A percentile compares a stretch with the other conserved stretches of the same genome.
Evolutionary conservation across 495 filamentous ascomycete species (phyloP).

Genomic region (Annulohypoxylon bovei): DNA sequence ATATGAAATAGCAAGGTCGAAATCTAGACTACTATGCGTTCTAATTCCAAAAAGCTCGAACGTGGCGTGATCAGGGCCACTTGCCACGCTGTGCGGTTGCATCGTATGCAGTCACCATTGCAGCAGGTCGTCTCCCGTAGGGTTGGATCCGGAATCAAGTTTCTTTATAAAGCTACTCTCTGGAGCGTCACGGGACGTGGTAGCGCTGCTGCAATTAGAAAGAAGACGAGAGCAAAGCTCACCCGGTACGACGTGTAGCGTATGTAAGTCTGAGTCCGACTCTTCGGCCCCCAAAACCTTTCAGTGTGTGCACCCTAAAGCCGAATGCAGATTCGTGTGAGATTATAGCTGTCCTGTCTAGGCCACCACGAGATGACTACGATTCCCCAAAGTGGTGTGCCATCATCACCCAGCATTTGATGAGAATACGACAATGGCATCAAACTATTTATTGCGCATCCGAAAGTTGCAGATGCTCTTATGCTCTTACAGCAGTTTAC

Average conservation of each 20-base stretch:
- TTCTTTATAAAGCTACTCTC: conserved; percentile 15
- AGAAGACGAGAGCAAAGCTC: background rate
- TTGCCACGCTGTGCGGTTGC: conserved; percentile 37
- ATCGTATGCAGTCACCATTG: conserved; percentile 23
- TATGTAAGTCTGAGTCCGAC: background rate
- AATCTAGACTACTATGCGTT: conserved; percentile 12
- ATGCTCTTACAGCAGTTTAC: conserved; percentile 5
- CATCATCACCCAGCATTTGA: background rate
- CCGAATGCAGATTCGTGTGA: background rate
- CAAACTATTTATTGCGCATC: background rate
- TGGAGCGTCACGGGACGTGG: conserved; percentile 18
- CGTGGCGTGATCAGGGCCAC: conserved; percentile 29
- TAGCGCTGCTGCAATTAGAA: conserved; percentile 19
- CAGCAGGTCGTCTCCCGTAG: conserved; percentile 16
- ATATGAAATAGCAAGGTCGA: conserved; percentile 18
- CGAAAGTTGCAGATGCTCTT: background rate
- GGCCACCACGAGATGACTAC: background rate
- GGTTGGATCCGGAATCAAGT: conserved; percentile 22
- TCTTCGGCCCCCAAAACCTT: background rate
- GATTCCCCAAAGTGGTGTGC: background rate
- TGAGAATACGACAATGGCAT: conserved; percentile 17
- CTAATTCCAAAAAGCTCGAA: background rate
- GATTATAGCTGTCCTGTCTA: background rate
- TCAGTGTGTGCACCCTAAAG: background rate
- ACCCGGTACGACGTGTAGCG: background rate